These are phyloP conservation scores for Geosmithia putterillii DNA, from an alignment of 2,329 filamentous ascomycete species.

Conservation along the genomic window DNA sequence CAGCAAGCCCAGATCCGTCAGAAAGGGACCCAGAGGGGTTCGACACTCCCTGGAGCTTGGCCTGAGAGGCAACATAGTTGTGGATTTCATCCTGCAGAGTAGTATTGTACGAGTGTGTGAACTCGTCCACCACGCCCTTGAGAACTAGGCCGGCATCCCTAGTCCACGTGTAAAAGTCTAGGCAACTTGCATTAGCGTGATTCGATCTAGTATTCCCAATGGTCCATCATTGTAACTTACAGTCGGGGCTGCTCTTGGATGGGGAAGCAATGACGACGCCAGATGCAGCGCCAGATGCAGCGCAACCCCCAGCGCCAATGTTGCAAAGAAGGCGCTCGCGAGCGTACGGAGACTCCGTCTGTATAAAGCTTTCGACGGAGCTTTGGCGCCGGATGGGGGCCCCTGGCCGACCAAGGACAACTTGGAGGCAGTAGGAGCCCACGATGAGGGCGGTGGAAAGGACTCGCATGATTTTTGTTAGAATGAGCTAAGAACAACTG, in stretches of 20 bases:
- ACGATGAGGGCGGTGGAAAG: constrained; percentile 36
- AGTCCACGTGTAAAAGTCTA: constrained; percentile 72
- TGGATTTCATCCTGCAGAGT: constrained; percentile 48
- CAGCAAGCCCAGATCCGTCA: constrained; percentile 49
- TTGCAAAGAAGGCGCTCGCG: constrained; percentile 19
- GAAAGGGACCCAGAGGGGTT: constrained; percentile 54
- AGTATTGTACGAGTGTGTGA: constrained; percentile 44
- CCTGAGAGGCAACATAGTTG: constrained; percentile 57
- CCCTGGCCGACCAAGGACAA: constrained; percentile 30
- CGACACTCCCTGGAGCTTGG: constrained; percentile 50
- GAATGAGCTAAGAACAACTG: no score
- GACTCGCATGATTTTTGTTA: constrained; percentile 30
- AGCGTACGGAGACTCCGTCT: constrained; percentile 29
- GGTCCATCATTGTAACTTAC: not conserved
- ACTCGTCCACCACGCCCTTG: constrained; percentile 56
- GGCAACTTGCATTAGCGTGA: not conserved
- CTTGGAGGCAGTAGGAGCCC: constrained; percentile 37
- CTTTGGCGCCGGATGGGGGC: constrained; percentile 24
- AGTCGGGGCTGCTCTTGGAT: constrained; percentile 22
- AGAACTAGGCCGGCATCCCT: constrained; percentile 62
- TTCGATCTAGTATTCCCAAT: not conserved
- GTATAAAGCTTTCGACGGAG: constrained; percentile 39
- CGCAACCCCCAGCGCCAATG: constrained; percentile 42
- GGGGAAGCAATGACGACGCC: constrained; percentile 47
- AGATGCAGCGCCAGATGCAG: constrained; percentile 29